Evolutionary conservation across 441 rosid genomes (phyloP).

Genomic region (Isatis lusitanica): DNA sequence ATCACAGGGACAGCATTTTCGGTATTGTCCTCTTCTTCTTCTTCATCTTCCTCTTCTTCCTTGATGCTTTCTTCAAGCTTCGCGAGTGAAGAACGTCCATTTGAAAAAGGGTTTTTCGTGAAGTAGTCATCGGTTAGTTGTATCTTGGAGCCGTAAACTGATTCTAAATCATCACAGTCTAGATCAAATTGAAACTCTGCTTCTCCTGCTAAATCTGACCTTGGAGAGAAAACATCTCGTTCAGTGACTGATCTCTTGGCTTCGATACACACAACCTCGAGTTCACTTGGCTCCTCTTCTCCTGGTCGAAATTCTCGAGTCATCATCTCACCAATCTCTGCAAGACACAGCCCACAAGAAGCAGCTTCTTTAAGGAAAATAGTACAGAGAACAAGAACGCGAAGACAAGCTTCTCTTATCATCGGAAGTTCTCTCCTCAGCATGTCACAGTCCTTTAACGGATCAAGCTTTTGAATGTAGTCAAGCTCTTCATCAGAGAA

Average conservation of each 20-base stretch:
- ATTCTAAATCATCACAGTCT: slow-evolving; percentile 55
- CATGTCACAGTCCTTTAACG: slow-evolving; percentile 51
- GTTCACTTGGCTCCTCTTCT: slow-evolving; percentile 64
- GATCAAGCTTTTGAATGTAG: slow-evolving; percentile 52
- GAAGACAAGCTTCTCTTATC: slow-evolving; percentile 63
- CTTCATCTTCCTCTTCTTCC: slow-evolving; percentile 62
- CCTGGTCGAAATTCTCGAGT: slow-evolving; percentile 50
- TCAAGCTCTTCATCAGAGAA: slow-evolving; percentile 63
- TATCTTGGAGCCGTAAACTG: slow-evolving; percentile 44
- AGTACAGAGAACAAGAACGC: slow-evolving; percentile 56
- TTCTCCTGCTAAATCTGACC: slow-evolving; percentile 42
- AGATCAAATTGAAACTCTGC: slow-evolving; percentile 55
- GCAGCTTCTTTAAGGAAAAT: slow-evolving; percentile 60
- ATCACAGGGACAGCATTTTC: slow-evolving; percentile 31
- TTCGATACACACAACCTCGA: slow-evolving; percentile 56
- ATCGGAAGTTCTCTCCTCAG: slow-evolving; percentile 58
- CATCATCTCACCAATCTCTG: slow-evolving; percentile 75
- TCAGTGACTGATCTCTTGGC: slow-evolving; percentile 48
- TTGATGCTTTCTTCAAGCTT: slow-evolving; percentile 77
- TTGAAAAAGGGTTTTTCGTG: slow-evolving; percentile 43
- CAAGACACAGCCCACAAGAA: slow-evolving; percentile 51
- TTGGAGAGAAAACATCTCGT: slow-evolving; percentile 38
- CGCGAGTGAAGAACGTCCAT: slow-evolving; percentile 57
- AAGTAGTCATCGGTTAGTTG: slow-evolving; percentile 49
- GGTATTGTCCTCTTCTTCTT: slow-evolving; percentile 43